Evolutionary conservation across 768 basidiomycete species (phyloP), one percentile per base, ranked within the genome.

Genomic region (Tricholoma terreum): DNA sequence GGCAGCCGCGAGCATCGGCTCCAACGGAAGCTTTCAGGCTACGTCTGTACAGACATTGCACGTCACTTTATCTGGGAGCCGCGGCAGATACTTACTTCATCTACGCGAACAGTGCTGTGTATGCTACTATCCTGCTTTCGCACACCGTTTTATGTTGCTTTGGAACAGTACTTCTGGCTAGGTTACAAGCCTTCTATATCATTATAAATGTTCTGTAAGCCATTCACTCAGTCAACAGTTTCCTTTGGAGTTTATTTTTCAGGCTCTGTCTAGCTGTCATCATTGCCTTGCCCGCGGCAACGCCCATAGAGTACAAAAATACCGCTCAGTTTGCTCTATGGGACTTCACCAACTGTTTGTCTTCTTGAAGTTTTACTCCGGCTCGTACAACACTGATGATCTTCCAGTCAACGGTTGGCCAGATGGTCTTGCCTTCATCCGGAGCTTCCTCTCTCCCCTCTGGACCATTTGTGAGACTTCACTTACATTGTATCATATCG

Each of bases 101-200:
- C 7, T n/a, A 11, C 9, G 1, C 12, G 21, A 36, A 24, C 54
- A 90, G 89, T 58, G 90, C 83, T 9, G 80, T 90, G 9, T 92
- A 85, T 61, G 73, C 74, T n/a, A 84, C 79, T 4, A 71, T 92
- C 46, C 63, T 92, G 15, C 52, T 89, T 22, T 73, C 81, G 1
- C 87, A 92, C 66, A 86, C 79, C 0, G 57, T 84, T 2, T 63
- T 88, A 40, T 91, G 89, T 63, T 85, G 84, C 61, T 76, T 91
- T 19, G 88, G 81, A 15, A 91, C 89, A 0, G 65, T 75, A 2
- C 52, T 85, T 22, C 75, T 93, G 8, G 90, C 90, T 0, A 76
- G 88, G 21, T 61, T 92, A 10, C 90, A 92, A 68, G 84, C 79
- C 15, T 67, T 88, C 4, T 92, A 89, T 62, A 80, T 90, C 14